Percentiles rank a stretch among this genome's conserved stretches.
Evolutionary conservation across 2,329 filamentous ascomycete species (phyloP).

Genomic region (Cercospora brassicicola): DNA sequence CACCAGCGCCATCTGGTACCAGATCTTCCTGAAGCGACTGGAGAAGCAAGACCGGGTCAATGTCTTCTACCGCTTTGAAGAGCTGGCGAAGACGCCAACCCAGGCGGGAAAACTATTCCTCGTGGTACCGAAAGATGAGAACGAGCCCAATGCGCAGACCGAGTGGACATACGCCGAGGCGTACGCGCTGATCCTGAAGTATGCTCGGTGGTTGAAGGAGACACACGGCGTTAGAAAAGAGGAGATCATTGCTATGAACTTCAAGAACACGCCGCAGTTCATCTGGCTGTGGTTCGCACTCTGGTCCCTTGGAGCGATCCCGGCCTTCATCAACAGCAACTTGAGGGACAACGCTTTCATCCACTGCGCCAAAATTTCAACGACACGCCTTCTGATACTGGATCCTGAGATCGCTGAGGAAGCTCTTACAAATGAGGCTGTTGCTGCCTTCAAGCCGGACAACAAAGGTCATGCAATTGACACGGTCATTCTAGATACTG

Average conservation of each 20-base stretch:
- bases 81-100: slow-evolving; percentile 60
- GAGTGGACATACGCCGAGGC: slow-evolving; percentile 72
- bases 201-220: slow-evolving; percentile 72
- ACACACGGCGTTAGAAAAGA: slow-evolving; percentile 63
- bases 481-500: slow-evolving; percentile 66
- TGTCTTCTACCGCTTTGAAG: slow-evolving; percentile 73
- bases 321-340: slow-evolving; percentile 88
- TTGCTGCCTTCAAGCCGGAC: slow-evolving; percentile 47
- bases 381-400: slow-evolving; percentile 66
- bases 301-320: slow-evolving; percentile 79
- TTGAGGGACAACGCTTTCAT: slow-evolving; percentile 67
- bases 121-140: slow-evolving; percentile 33
- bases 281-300: slow-evolving; percentile 73
- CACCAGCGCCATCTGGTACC: slow-evolving; percentile 56
- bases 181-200: slow-evolving; percentile 69
- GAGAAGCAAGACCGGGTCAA: slow-evolving; percentile 60
- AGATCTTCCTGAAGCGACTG: slow-evolving; percentile 25
- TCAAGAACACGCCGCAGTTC: slow-evolving; percentile 77
- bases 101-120: slow-evolving; percentile 34
- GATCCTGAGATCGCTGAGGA: slow-evolving; percentile 59
- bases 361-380: slow-evolving; percentile 72
- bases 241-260: slow-evolving; percentile 78
- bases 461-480: slow-evolving; percentile 51
- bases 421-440: slow-evolving; percentile 57
- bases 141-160: slow-evolving; percentile 27